A percentile compares a stretch with the other conserved stretches of the same genome.
These are phyloP conservation scores for Prunus padus DNA, from an alignment of 306 rosid genomes.

Conservation along the genomic window DNA sequence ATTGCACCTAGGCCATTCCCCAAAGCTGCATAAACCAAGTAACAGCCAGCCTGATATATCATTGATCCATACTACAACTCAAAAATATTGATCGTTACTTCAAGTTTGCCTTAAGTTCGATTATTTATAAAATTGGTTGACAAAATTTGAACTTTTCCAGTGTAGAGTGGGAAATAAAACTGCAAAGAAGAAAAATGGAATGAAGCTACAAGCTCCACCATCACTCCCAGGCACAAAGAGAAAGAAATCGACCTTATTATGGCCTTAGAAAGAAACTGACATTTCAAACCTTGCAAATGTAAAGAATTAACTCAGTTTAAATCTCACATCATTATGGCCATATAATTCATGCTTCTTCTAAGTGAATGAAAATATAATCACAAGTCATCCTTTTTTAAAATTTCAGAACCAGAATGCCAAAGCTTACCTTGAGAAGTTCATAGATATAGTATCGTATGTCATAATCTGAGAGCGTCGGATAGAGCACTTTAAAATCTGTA, in stretches of 20 bases:
- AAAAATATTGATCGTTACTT: not conserved
- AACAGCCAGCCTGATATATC: not conserved
- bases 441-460: slow-evolving; percentile 79
- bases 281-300: not conserved
- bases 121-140: not conserved
- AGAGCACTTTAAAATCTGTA: slow-evolving; percentile 89
- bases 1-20: not conserved
- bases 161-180: not conserved
- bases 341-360: slow-evolving; percentile 5
- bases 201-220: not conserved
- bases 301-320: not conserved
- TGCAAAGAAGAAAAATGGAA: not conserved
- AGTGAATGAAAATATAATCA: not conserved
- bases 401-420: slow-evolving; percentile 6
- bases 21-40: not conserved
- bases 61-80: not conserved
- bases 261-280: not conserved
- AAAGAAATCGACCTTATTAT: not conserved
- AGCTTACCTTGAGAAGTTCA: slow-evolving; percentile 81
- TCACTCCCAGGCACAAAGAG: not conserved
- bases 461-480: slow-evolving; percentile 77
- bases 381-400: not conserved
- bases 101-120: not conserved
- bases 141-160: not conserved
- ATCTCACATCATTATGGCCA: slow-evolving; percentile 8